Evolutionary conservation across 371 early-diverging fungal species (phyloP), one percentile per base, ranked within the genome.

Genomic region (Catenaria anguillulae): DNA sequence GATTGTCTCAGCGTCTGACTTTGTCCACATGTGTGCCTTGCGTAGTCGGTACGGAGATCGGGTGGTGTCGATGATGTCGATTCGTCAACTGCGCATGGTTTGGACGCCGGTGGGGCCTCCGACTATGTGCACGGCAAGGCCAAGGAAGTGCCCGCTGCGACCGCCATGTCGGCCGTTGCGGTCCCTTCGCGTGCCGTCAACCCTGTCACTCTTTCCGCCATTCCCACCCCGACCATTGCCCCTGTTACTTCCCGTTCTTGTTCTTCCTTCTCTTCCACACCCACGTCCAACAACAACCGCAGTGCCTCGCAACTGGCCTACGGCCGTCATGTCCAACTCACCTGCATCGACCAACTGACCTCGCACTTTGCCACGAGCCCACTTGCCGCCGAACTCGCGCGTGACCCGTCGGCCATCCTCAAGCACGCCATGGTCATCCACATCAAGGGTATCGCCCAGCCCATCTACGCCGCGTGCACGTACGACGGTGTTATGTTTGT

Each of bases 31-130:
- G n/a, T n/a, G n/a, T n/a, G n/a, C n/a, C n/a, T n/a, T n/a, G n/a
- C 64, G 69, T 68, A 66, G 63, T 69, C 69, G 75, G 75, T 26
- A 75, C 70, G 69, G 73, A 75, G 64, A 40, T 62, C 55, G 75
- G 75, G 75, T 75, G 75, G 75, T 75, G 68, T 63, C 64, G 72
- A 72, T 75, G 75, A 75, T 71, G 65, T 12, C 58, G 21, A 69
- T 60, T 67, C 61, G 56, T 31, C 1, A 21, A 42, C 29, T 29
- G 15, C 24, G 19, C 55, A 23, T 10, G 68, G 63, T 60, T 64
- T 64, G n/a, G 71, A 70, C 63, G 63, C 67, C 55, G 55, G 63
- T 60, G 63, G 54, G 43, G 37, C 37, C 8, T 13, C 8, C 37
- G 4, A 37, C 37, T n/a, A n/a, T n/a, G n/a, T n/a, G n/a, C n/a